phyloP scores from a whole-genome alignment of 805 yeast genomes.

The Pichia cephalocereana region DNA sequence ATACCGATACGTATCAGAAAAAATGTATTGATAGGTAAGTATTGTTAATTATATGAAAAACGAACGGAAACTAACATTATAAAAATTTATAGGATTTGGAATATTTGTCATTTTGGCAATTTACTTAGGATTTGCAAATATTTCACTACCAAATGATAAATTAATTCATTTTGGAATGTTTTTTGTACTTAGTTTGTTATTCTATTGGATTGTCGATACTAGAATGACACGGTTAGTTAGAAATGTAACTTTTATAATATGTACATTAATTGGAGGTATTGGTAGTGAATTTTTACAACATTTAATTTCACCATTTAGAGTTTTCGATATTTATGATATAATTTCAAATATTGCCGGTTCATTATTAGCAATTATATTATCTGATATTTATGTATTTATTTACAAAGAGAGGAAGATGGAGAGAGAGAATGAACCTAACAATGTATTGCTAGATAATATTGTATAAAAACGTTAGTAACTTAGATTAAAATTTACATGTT shows the following conservation, averaged over 20 bases:
- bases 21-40: background rate
- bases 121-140: slow-evolving; percentile 44
- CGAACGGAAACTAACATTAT: background rate
- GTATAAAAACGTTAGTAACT: too few relatives aligned
- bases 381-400: slow-evolving; percentile 8
- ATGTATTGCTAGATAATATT: background rate
- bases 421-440: background rate
- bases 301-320: slow-evolving; percentile 33
- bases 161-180: slow-evolving; percentile 38
- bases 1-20: background rate
- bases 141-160: slow-evolving; percentile 40
- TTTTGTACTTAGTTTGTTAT: slow-evolving; percentile 34
- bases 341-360: slow-evolving; percentile 22
- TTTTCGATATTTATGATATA: slow-evolving; percentile 32
- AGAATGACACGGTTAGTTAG: slow-evolving; percentile 25
- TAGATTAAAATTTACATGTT: slow-evolving; percentile 40
- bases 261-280: slow-evolving; percentile 36
- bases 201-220: slow-evolving; percentile 37
- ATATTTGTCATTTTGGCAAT: slow-evolving; percentile 10
- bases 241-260: slow-evolving; percentile 27
- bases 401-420: background rate
- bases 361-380: slow-evolving; percentile 14
- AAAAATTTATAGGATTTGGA: background rate
- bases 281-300: slow-evolving; percentile 42
- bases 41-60: background rate